phyloP scores from a whole-genome alignment of 1,284 basidiomycete genomes.

The Malassezia slooffiae region DNA sequence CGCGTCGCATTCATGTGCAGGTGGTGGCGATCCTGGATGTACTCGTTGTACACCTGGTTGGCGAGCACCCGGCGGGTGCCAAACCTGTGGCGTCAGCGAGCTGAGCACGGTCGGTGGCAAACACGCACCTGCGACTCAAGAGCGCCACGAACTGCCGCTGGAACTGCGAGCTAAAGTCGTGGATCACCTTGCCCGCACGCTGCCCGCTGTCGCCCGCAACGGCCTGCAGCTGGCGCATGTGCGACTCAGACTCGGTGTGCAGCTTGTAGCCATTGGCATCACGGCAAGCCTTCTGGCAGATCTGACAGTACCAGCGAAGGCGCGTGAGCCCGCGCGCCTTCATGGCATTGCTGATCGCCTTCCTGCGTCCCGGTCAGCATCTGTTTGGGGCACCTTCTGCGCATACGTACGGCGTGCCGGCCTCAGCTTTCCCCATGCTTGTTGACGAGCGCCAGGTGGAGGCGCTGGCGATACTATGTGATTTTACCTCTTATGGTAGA shows the following conservation, averaged over 20 bases:
- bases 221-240: slow-evolving; percentile 88
- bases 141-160: slow-evolving; percentile 82
- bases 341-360: slow-evolving; percentile 43
- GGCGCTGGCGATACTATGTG: slow-evolving; percentile 1
- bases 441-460: slow-evolving; percentile 3
- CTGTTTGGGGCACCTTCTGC: slow-evolving; percentile 18
- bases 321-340: slow-evolving; percentile 44
- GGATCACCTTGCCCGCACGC: slow-evolving; percentile 77
- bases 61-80: slow-evolving; percentile 50
- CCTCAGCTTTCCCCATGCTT: slow-evolving; percentile 13
- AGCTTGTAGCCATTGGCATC: slow-evolving; percentile 45
- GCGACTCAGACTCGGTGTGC: slow-evolving; percentile 71
- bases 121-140: slow-evolving; percentile 63
- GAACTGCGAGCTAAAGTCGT: slow-evolving; percentile 78
- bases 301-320: slow-evolving; percentile 45
- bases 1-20: slow-evolving; percentile 97
- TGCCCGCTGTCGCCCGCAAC: slow-evolving; percentile 59
- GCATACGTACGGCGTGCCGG: slow-evolving; percentile 15
- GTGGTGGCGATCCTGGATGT: slow-evolving; percentile 86
- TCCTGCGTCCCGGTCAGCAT: slow-evolving; percentile 22
- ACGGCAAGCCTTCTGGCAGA: slow-evolving; percentile 42
- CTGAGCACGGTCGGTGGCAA: background rate
- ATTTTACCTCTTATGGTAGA: background rate
- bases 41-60: slow-evolving; percentile 95
- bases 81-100: slow-evolving; percentile 20